A percentile compares a stretch with the other conserved stretches of the same genome.
phyloP scores from a whole-genome alignment of 176 grass and related monocot genomes.

The Triticum timopheevii region DNA sequence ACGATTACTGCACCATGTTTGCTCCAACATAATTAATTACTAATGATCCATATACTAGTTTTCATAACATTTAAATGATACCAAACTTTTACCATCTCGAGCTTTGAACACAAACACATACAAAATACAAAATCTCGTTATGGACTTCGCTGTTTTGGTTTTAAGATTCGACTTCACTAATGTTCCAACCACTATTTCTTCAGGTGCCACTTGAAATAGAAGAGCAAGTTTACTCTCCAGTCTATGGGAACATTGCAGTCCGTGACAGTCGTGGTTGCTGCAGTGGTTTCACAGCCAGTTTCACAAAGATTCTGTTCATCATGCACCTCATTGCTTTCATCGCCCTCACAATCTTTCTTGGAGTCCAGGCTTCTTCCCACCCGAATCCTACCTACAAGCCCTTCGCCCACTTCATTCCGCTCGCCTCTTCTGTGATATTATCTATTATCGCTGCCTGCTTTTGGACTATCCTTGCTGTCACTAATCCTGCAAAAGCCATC shows the following conservation, averaged over 20 bases:
- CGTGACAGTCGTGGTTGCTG: conserved; percentile 45
- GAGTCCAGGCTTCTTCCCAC: conserved; percentile 53
- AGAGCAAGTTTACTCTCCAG: conserved; percentile 46
- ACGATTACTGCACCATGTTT: neutral
- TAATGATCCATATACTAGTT: neutral
- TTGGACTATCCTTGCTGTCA: conserved; percentile 53
- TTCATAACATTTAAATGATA: neutral
- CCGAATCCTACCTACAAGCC: conserved; percentile 59
- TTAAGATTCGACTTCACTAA: conserved; percentile 5
- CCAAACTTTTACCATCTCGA: no score
- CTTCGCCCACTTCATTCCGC: conserved; percentile 48
- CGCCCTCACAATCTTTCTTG: conserved; percentile 64
- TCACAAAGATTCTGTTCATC: conserved; percentile 62
- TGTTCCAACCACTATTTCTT: conserved; percentile 21
- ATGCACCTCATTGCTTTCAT: conserved; percentile 61
- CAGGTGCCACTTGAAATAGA: conserved; percentile 49
- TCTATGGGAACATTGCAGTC: conserved; percentile 43
- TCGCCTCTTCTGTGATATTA: conserved; percentile 52
- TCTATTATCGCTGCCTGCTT: conserved; percentile 48
- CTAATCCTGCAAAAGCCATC: conserved; percentile 59
- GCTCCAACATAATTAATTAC: neutral
- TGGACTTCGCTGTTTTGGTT: neutral
- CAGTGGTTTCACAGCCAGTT: conserved; percentile 50
- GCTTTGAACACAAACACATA: no score
- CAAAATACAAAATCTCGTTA: no score